phyloP scores from a whole-genome alignment of 768 basidiomycete species.

The Hericium rajendrae region DNA sequence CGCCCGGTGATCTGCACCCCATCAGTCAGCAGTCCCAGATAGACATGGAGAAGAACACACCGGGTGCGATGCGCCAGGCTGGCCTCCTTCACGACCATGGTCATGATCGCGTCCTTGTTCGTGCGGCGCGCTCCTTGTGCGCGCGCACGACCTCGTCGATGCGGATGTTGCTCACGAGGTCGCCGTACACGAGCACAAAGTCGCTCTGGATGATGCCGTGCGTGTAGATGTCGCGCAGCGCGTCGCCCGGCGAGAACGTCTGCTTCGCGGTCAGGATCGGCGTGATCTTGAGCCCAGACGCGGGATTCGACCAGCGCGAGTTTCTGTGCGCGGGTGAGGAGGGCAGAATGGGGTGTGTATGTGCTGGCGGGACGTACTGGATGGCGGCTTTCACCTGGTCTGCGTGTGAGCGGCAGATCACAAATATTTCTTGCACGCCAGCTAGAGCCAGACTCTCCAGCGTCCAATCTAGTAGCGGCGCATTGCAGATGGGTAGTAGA shows the following conservation, averaged over 20 bases:
- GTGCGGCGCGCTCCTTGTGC: conserved; percentile 80
- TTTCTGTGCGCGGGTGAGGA: conserved; percentile 33
- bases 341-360: background rate
- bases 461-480: conserved; percentile 91
- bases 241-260: conserved; percentile 83
- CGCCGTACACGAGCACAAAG: conserved; percentile 85
- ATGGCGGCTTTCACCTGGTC: conserved; percentile 80
- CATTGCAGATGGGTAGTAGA: conserved; percentile 89
- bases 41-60: conserved; percentile 28
- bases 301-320: conserved; percentile 79
- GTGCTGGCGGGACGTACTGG: conserved; percentile 42
- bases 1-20: conserved; percentile 49
- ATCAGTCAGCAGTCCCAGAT: background rate
- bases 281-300: conserved; percentile 71
- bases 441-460: conserved; percentile 92
- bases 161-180: conserved; percentile 87
- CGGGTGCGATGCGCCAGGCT: conserved; percentile 64
- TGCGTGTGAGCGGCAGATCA: conserved; percentile 87
- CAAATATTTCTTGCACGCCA: conserved; percentile 92
- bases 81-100: conserved; percentile 83
- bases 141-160: conserved; percentile 83
- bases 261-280: conserved; percentile 81
- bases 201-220: conserved; percentile 85
- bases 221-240: conserved; percentile 89
- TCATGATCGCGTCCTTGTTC: conserved; percentile 94